Evolutionary conservation across 192 early-diverging fungal genomes (phyloP), one percentile per base, ranked within the genome.

Genomic region (Umbelopsis isabellina): DNA sequence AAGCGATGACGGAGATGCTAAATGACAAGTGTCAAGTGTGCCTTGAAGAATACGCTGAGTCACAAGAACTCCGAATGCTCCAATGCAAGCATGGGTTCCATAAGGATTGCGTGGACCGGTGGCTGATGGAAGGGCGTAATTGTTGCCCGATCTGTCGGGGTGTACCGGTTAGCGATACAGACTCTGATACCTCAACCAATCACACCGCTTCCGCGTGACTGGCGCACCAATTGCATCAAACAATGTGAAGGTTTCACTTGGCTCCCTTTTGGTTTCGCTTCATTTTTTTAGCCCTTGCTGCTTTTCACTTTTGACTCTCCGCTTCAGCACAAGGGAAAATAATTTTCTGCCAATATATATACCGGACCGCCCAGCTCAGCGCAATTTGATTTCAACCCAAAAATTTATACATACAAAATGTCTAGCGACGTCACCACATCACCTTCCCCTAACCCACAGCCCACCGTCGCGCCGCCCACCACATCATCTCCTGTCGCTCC

Each of bases 51-150:
- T 87, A 86, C 74, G 81, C 75, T 21, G 46, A 68, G 0, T 82
- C 77, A 22, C 82, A 87, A n/a, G 49, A 74, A 20, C 74, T 87
- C 6, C 67, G 84, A 47, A 72, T 73, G 20, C 70, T 87, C 25
- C 80, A 83, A 47, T 87, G 86, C 61, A 75, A 75, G 21, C 84
- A 87, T 49, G 83, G 81, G 51, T 87, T 83, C 66, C 86, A 87
- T 66, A 65, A 72, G 35, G 79, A 73, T 13, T 87, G 86, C 68
- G 81, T 87, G 25, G 86, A 85, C 65, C 74, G 71, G 11, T 87
- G 86, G 86, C 67, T 87, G 16, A 69, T 82, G 2, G 76, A 85
- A 73, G 74, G 78, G 44, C 76, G 75, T n/a, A 79, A 83, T 50
- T 72, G 79, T 22, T 87, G 86, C 67, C 86, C 86, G 10, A 85